These are phyloP conservation scores for Sphagnum tenellum DNA, from an alignment of 225 moss, liverwort and hornwort genomes.

Conservation along the genomic window DNA sequence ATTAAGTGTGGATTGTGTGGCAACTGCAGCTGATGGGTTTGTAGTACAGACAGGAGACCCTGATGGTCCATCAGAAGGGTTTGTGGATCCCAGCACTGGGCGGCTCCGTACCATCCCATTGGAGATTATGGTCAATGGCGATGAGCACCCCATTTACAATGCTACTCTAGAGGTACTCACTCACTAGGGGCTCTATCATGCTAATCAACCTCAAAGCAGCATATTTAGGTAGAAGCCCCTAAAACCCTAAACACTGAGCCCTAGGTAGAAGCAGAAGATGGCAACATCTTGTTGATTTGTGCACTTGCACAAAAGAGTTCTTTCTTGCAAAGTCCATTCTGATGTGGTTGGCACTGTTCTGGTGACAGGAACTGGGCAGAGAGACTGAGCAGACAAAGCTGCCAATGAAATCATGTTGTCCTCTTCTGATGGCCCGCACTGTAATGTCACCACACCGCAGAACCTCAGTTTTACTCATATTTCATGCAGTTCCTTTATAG, in stretches of 20 bases:
- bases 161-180: conserved; percentile 56
- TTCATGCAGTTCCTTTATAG: background rate
- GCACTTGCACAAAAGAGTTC: no score
- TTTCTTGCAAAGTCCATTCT: background rate
- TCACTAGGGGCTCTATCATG: no score
- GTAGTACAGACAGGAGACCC: conserved; percentile 83
- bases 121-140: conserved; percentile 74
- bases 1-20: background rate
- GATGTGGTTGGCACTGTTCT: background rate
- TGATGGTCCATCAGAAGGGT: conserved; percentile 58
- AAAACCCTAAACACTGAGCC: background rate
- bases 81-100: conserved; percentile 76
- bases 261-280: background rate
- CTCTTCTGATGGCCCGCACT: conserved; percentile 75
- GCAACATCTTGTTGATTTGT: no score
- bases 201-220: background rate
- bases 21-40: conserved; percentile 67
- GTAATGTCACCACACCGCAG: conserved; percentile 12
- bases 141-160: conserved; percentile 48
- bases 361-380: conserved; percentile 60
- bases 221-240: background rate
- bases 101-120: conserved; percentile 76
- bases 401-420: conserved; percentile 65
- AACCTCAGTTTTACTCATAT: background rate
- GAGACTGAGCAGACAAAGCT: conserved; percentile 56